These are phyloP conservation scores for Chaetomiaceae sp. DNA, from an alignment of 2,329 filamentous ascomycete species.

Conservation along the genomic window DNA sequence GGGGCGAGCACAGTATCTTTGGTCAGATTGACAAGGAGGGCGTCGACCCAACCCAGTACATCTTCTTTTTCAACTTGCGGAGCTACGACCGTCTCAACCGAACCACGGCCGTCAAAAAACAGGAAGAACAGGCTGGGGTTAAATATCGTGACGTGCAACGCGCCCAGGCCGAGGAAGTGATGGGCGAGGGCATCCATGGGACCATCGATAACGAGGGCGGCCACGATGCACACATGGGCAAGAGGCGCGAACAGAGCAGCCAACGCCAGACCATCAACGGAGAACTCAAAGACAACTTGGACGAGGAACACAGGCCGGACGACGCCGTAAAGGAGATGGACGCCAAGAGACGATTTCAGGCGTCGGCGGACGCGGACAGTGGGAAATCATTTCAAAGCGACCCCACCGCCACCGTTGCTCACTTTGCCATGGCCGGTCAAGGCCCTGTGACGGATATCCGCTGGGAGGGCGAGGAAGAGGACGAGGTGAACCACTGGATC, in stretches of 20 bases:
- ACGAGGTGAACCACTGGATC: slow-evolving; percentile 82
- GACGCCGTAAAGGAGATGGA: slow-evolving; percentile 35
- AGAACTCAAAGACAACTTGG: slow-evolving; percentile 32
- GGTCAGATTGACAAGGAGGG: slow-evolving; percentile 68
- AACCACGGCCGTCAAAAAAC: slow-evolving; percentile 65
- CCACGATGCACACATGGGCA: slow-evolving; percentile 48
- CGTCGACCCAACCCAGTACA: slow-evolving; percentile 71
- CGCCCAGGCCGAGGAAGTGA: slow-evolving; percentile 83
- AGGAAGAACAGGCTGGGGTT: slow-evolving; percentile 77
- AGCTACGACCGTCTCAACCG: slow-evolving; percentile 90
- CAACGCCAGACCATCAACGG: slow-evolving; percentile 29
- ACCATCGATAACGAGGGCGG: slow-evolving; percentile 42
- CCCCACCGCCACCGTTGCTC: slow-evolving; percentile 55
- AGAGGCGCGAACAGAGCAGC: slow-evolving; percentile 31
- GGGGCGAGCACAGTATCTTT: slow-evolving; percentile 79
- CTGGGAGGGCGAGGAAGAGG: slow-evolving; percentile 71
- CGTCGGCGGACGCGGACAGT: slow-evolving; percentile 40
- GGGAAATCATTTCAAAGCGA: slow-evolving; percentile 31
- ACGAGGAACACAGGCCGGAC: slow-evolving; percentile 36
- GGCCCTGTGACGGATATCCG: slow-evolving; percentile 61
- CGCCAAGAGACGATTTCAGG: slow-evolving; percentile 51
- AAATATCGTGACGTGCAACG: slow-evolving; percentile 82
- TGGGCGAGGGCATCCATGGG: slow-evolving; percentile 68
- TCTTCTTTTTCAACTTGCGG: slow-evolving; percentile 91
- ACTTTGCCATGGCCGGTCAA: slow-evolving; percentile 73